Percentiles rank a stretch among this genome's conserved stretches.
Evolutionary conservation across 2,329 filamentous ascomycete genomes (phyloP).

Genomic region (Thielaviopsis euricoi): DNA sequence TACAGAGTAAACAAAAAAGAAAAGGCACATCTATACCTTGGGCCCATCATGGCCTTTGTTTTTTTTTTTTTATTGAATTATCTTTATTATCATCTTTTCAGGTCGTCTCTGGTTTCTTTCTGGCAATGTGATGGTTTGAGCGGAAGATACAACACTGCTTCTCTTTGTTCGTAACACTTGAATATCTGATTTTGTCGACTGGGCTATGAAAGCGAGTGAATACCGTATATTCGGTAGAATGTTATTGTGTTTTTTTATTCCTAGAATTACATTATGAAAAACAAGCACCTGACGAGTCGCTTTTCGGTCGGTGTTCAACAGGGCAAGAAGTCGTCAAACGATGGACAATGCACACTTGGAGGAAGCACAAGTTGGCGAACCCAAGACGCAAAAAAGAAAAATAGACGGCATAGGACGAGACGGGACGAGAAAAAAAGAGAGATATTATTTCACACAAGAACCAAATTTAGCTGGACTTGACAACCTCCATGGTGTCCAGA

Average conservation of each 20-base stretch:
- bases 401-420: neutral
- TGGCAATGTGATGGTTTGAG: too few species aligned
- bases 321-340: neutral
- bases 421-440: neutral
- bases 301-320: neutral
- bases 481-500: slow-evolving; percentile 32
- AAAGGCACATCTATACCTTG: neutral
- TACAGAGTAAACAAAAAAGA: neutral
- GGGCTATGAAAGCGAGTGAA: too few species aligned
- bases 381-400: neutral
- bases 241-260: too few species aligned
- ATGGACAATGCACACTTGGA: neutral
- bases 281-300: neutral
- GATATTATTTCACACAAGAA: neutral
- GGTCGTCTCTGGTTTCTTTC: neutral
- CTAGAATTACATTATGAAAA: slow-evolving; percentile 4
- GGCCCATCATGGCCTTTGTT: neutral
- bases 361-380: neutral
- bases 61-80: too few species aligned
- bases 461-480: slow-evolving; percentile 30
- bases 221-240: too few species aligned
- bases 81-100: too few species aligned
- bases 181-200: too few species aligned
- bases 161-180: too few species aligned
- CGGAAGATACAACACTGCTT: too few species aligned